Evolutionary conservation across 768 basidiomycete genomes (phyloP), one percentile per base, ranked within the genome.

Genomic region (Chiua virens): DNA sequence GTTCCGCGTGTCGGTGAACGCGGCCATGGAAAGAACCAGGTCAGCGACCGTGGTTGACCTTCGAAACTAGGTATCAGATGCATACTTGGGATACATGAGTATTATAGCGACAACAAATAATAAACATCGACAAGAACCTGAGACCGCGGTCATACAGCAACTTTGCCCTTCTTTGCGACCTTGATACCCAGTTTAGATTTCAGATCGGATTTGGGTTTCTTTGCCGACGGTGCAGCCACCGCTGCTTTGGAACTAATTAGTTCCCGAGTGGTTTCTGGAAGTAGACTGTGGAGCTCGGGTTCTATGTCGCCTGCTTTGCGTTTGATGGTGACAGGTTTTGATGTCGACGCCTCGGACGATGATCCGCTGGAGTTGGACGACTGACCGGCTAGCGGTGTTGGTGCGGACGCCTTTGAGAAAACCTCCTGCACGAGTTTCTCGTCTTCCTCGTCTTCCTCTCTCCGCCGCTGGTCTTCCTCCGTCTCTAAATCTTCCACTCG

Each of bases 341-440:
- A 47, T 18, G 57, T 46, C 18, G 59, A 51, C 40, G 52, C 50
- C 45, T 62, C 47, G 22, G 64, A 20, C 23, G 48, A 44, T 5
- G 67, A 59, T 4, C 55, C 53, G 61, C 58, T 39, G 35, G 64
- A 52, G 46, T 54, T 41, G 32, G 70, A 67, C 22, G 71, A 55
- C 21, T 49, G 67, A 37, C 13, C 52, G 2, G 18, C 56, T 9
- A 34, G 23, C 14, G 50, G 54, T 18, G 47, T 37, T 1, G 79
- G 73, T 45, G 76, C 69, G 37, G 77, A 57, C 32, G 92, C 77
- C 66, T 88, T 91, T 40, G 89, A 80, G 66, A 99, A 99, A 20
- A 92, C 86, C 59, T 89, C 80, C 56, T 84, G 77, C n/a, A 98
- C 89, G 21, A 92, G 72, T 64, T 79, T 83, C 71, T 99, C 96